phyloP scores from a whole-genome alignment of 208 protist genomes.

The Leishmania turanica region DNA sequence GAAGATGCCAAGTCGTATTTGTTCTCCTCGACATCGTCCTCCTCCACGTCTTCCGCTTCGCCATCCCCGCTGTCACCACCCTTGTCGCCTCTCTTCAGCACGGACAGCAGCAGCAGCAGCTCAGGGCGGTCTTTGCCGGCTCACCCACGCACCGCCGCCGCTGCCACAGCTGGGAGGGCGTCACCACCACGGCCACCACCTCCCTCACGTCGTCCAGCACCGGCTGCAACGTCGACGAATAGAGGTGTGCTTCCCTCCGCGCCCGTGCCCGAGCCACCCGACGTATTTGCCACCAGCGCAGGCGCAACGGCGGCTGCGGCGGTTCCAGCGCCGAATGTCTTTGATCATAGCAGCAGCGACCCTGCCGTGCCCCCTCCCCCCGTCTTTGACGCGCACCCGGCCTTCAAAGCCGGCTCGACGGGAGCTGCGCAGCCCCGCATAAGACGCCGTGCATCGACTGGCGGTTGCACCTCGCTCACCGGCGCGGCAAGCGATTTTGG shows the following conservation, averaged over 20 bases:
- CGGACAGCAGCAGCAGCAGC: slow-evolving; percentile 7
- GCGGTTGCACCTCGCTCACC: background rate
- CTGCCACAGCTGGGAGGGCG: background rate
- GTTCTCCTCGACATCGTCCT: background rate
- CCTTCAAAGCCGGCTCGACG: background rate
- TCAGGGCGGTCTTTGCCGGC: background rate
- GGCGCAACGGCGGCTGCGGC: background rate
- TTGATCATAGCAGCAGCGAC: background rate
- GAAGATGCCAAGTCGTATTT: background rate
- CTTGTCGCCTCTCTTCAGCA: slow-evolving; percentile 4
- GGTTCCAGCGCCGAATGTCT: slow-evolving; percentile 10
- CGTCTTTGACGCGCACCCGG: background rate
- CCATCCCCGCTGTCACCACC: background rate
- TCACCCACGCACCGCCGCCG: background rate
- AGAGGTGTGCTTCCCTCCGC: background rate
- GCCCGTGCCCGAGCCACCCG: slow-evolving; percentile 14
- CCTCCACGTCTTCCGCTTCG: background rate
- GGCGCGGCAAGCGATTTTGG: background rate
- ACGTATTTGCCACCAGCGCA: slow-evolving; percentile 5
- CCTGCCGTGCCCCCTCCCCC: slow-evolving; percentile 1
- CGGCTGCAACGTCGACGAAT: background rate
- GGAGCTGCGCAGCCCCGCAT: background rate
- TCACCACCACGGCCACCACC: slow-evolving; percentile 1
- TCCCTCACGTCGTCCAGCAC: background rate
- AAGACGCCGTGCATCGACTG: background rate